Conservation (phyloP, 192 early-diverging fungal genomes). For the Podila minutissima region DNA sequence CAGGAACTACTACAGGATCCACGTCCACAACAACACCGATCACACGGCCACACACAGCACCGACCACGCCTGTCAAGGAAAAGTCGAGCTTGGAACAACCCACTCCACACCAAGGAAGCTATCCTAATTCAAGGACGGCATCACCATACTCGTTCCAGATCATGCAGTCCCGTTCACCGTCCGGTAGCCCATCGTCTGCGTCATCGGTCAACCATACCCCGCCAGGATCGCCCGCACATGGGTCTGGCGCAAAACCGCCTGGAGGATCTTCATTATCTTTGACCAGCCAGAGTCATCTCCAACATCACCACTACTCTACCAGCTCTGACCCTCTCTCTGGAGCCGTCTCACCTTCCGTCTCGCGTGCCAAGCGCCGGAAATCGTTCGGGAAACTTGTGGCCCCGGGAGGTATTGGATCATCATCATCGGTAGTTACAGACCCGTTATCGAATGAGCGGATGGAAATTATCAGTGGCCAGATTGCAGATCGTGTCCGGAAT, state of each 20-base stretch:
- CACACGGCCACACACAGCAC: not conserved
- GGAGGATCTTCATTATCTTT: not conserved
- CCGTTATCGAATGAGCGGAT: slow-evolving; percentile 31
- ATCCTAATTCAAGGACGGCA: slow-evolving; percentile 40
- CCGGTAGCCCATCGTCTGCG: slow-evolving; percentile 22
- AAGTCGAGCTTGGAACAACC: not conserved
- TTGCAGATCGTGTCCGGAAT: slow-evolving; percentile 37
- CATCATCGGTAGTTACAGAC: not conserved
- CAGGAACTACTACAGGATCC: not conserved
- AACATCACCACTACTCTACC: slow-evolving; percentile 38
- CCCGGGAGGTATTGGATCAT: slow-evolving; percentile 20
- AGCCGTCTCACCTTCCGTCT: slow-evolving; percentile 24
- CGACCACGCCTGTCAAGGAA: not conserved
- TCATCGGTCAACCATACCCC: slow-evolving; percentile 28
- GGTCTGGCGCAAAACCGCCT: not conserved
- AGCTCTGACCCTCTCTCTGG: slow-evolving; percentile 7
- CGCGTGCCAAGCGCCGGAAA: slow-evolving; percentile 39
- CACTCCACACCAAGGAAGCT: not conserved
- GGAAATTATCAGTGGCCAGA: slow-evolving; percentile 31
- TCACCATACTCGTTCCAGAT: slow-evolving; percentile 42
- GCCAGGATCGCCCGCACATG: slow-evolving; percentile 28
- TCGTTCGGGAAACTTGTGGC: slow-evolving; percentile 35
- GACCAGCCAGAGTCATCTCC: slow-evolving; percentile 7
- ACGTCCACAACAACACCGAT: not conserved
- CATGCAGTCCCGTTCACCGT: slow-evolving; percentile 40